phyloP scores from a whole-genome alignment of 78 protist genomes.

The Dictyostelium brefeldianum region DNA sequence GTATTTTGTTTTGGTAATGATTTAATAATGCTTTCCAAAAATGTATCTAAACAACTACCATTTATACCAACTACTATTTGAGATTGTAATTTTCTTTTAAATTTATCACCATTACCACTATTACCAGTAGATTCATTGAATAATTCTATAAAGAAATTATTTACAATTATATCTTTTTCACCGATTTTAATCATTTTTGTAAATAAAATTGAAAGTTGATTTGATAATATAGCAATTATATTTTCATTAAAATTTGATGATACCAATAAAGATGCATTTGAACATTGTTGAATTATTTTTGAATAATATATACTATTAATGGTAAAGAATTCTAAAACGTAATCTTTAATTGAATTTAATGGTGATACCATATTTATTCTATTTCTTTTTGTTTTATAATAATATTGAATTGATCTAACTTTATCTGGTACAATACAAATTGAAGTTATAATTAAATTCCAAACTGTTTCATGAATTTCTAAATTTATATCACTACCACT shows the following conservation, averaged over 20 bases:
- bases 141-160: not conserved
- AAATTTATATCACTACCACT: not conserved
- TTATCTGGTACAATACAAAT: constrained; percentile 44
- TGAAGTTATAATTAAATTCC: not conserved
- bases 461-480: not conserved
- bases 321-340: not conserved
- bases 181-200: constrained; percentile 50
- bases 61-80: not conserved
- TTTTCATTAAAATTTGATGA: not conserved
- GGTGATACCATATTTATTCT: not conserved
- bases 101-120: not conserved
- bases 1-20: constrained; percentile 1
- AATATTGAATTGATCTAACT: constrained; percentile 13
- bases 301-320: constrained; percentile 9
- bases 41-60: constrained; percentile 48
- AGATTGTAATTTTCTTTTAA: not conserved
- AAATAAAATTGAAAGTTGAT: constrained; percentile 1
- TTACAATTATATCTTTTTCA: constrained; percentile 17
- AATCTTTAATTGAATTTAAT: not conserved
- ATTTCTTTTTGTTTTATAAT: not conserved
- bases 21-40: not conserved
- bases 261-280: not conserved
- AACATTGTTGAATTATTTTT: constrained; percentile 2
- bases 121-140: not conserved
- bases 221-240: not conserved